These are phyloP conservation scores for Trypanosoma scelopori DNA, from an alignment of 208 protist genomes.

Conservation along the genomic window DNA sequence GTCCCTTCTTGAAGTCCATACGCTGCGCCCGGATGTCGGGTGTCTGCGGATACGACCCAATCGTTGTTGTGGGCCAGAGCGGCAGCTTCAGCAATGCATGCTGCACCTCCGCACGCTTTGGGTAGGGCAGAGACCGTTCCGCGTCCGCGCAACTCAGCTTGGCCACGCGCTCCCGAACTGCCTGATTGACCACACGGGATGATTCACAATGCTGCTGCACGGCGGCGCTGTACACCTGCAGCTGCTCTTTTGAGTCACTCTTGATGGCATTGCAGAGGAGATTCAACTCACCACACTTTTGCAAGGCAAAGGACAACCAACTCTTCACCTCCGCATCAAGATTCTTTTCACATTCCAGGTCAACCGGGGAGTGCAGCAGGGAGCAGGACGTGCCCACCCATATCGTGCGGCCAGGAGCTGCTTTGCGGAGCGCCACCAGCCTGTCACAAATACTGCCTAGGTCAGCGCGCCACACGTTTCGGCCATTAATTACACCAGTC, in stretches of 20 bases:
- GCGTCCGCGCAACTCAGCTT: constrained; percentile 26
- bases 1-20: constrained; percentile 55
- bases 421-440: constrained; percentile 27
- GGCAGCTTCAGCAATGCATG: constrained; percentile 56
- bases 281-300: constrained; percentile 80
- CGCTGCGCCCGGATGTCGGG: constrained; percentile 66
- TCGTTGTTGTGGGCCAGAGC: constrained; percentile 88
- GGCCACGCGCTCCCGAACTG: constrained; percentile 36
- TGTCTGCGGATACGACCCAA: constrained; percentile 92
- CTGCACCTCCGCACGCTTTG: constrained; percentile 42
- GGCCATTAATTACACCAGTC: constrained; percentile 80
- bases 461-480: constrained; percentile 82
- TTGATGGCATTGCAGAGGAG: constrained; percentile 47
- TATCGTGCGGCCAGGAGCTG: constrained; percentile 35
- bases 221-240: constrained; percentile 41
- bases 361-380: constrained; percentile 77
- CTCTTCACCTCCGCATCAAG: constrained; percentile 54
- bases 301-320: constrained; percentile 76
- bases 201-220: constrained; percentile 29
- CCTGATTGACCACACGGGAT: constrained; percentile 37
- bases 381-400: constrained; percentile 80
- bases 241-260: constrained; percentile 24
- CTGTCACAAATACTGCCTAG: constrained; percentile 30
- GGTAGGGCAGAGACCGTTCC: constrained; percentile 33
- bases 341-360: constrained; percentile 53